Conservation (phyloP, 2,329 filamentous ascomycete genomes). For the Talaromyces albobiverticillius region DNA sequence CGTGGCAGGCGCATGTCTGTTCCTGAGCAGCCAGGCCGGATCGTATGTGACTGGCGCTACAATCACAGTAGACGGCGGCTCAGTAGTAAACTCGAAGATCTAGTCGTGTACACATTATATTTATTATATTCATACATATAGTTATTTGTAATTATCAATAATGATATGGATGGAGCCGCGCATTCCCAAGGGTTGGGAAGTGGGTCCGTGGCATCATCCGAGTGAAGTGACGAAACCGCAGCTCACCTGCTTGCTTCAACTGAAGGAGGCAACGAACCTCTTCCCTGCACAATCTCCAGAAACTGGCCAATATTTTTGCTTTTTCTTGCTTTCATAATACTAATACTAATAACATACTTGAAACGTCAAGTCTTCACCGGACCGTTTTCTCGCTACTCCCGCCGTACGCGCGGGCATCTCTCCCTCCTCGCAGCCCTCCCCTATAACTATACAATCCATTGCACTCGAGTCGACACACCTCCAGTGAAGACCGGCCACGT, state of each 20-base stretch:
- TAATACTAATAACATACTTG: background rate
- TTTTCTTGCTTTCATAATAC: background rate
- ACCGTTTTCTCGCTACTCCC: background rate
- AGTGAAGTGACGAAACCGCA: constrained; percentile 10
- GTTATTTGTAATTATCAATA: too few species aligned
- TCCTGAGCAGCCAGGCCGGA: constrained; percentile 65
- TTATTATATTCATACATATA: background rate
- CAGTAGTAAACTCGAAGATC: constrained; percentile 38
- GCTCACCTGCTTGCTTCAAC: background rate
- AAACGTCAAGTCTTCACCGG: background rate
- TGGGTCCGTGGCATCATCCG: constrained; percentile 7
- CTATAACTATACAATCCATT: background rate
- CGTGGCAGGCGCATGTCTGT: constrained; percentile 69
- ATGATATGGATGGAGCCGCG: too few species aligned
- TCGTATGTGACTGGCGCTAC: constrained; percentile 64
- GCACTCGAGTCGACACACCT: background rate
- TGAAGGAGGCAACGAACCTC: background rate
- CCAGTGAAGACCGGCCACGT: background rate
- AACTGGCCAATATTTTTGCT: too few species aligned
- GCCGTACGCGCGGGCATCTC: too few species aligned
- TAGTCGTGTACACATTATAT: constrained; percentile 24
- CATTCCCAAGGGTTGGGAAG: background rate
- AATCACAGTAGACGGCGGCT: constrained; percentile 61
- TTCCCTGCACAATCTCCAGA: background rate
- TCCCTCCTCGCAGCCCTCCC: background rate